These are phyloP conservation scores for Tagetes patula DNA, from an alignment of 129 eudicot species.

Conservation along the genomic window DNA sequence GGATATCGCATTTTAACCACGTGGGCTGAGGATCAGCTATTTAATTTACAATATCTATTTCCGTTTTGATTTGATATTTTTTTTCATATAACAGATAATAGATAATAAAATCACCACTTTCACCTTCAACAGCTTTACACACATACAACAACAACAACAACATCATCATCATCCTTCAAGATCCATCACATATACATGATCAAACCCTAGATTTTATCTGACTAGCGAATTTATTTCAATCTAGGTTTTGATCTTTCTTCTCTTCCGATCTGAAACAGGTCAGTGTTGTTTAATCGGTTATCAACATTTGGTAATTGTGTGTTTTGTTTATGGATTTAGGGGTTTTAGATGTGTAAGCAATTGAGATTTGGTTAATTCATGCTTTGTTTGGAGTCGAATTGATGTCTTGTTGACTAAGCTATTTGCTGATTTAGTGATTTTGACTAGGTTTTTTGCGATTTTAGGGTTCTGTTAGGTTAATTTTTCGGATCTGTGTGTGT, in stretches of 20 bases:
- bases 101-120: neutral
- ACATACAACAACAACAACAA: constrained; percentile 11
- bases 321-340: neutral
- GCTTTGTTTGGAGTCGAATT: constrained; percentile 11
- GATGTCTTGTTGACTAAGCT: constrained; percentile 30
- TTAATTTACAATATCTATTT: too few species aligned
- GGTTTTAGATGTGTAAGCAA: neutral
- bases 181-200: constrained; percentile 26
- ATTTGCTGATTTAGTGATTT: constrained; percentile 29
- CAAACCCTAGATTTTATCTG: constrained; percentile 46
- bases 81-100: too few species aligned
- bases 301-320: neutral
- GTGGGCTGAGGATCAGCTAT: too few species aligned
- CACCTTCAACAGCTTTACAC: constrained; percentile 38
- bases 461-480: constrained; percentile 3
- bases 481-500: constrained; percentile 35
- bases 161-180: constrained; percentile 19
- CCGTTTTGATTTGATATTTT: too few species aligned
- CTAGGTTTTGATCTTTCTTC: constrained; percentile 22
- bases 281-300: constrained; percentile 11
- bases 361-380: neutral
- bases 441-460: constrained; percentile 17
- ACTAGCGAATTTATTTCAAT: constrained; percentile 13
- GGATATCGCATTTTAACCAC: too few species aligned
- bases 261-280: constrained; percentile 33